Conservation (phyloP, 345 rosid genomes). For the Eucalyptus curtisii region DNA sequence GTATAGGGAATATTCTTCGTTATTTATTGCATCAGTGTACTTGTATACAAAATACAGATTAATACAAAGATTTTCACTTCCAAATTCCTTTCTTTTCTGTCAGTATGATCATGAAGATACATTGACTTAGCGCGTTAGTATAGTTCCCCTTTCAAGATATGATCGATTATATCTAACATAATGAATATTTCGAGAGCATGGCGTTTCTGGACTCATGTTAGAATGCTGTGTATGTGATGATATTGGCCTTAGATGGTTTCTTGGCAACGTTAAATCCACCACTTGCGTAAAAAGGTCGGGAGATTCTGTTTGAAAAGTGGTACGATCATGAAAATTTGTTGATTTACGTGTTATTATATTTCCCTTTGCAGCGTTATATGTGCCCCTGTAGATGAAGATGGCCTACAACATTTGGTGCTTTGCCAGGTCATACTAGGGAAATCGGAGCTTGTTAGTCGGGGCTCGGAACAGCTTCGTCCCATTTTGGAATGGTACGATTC, state of each 20-base stretch:
- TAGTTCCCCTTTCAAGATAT: too few relatives aligned
- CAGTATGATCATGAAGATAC: too few relatives aligned
- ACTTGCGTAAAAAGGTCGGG: background rate
- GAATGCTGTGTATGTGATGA: background rate
- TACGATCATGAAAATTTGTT: background rate
- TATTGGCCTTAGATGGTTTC: background rate
- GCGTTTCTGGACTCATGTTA: too few relatives aligned
- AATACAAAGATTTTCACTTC: too few relatives aligned
- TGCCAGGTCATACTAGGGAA: constrained; percentile 63
- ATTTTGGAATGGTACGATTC: constrained; percentile 66
- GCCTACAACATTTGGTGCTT: constrained; percentile 46
- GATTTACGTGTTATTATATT: background rate
- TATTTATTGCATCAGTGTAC: too few relatives aligned
- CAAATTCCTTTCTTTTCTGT: too few relatives aligned
- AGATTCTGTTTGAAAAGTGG: background rate
- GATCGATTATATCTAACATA: too few relatives aligned
- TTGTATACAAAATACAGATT: too few relatives aligned
- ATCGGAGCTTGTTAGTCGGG: constrained; percentile 48
- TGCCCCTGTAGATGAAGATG: constrained; percentile 33
- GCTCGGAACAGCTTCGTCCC: constrained; percentile 50
- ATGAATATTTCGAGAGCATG: too few relatives aligned
- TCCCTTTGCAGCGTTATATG: constrained; percentile 32
- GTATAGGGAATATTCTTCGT: too few relatives aligned
- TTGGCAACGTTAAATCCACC: background rate
- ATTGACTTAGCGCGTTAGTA: too few relatives aligned